Evolutionary conservation across 139 green algal species (phyloP).

Genomic region (Spirogloea muscicola): DNA sequence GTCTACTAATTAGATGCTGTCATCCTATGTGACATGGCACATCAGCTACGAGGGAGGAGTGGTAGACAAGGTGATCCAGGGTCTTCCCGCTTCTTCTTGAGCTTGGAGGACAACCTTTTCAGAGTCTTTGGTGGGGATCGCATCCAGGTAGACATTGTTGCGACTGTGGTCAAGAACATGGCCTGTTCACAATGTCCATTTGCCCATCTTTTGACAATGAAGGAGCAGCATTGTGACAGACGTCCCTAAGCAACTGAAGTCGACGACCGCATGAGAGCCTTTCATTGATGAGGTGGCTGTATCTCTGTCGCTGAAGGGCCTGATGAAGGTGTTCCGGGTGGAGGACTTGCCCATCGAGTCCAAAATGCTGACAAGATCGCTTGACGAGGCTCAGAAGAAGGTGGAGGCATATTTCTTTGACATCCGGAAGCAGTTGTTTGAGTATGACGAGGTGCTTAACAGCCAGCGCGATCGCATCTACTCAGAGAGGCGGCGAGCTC

Average conservation of each 20-base stretch:
- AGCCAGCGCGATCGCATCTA: slow-evolving; percentile 94
- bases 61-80: slow-evolving; percentile 85
- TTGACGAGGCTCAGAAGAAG: slow-evolving; percentile 94
- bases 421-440: slow-evolving; percentile 93
- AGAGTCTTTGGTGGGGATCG: slow-evolving; percentile 94
- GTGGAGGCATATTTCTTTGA: slow-evolving; percentile 97
- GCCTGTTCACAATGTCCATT: too few relatives aligned
- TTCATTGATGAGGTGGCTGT: not conserved
- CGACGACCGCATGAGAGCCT: too few relatives aligned
- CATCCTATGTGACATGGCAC: not conserved
- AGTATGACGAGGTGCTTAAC: slow-evolving; percentile 98
- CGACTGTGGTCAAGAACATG: too few relatives aligned
- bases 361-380: slow-evolving; percentile 86
- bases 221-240: too few relatives aligned
- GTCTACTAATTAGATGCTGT: not conserved
- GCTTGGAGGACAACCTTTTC: slow-evolving; percentile 80
- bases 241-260: not conserved
- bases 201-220: too few relatives aligned
- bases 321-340: slow-evolving; percentile 86
- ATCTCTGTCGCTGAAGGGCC: slow-evolving; percentile 24
- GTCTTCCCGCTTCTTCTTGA: slow-evolving; percentile 90
- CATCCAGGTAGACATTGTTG: slow-evolving; percentile 80
- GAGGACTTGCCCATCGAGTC: slow-evolving; percentile 90
- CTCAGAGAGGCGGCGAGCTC: slow-evolving; percentile 66
- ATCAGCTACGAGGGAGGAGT: slow-evolving; percentile 55